These are phyloP conservation scores for Aegilops speltoides DNA, from an alignment of 176 grass and related monocot genomes.

Conservation along the genomic window DNA sequence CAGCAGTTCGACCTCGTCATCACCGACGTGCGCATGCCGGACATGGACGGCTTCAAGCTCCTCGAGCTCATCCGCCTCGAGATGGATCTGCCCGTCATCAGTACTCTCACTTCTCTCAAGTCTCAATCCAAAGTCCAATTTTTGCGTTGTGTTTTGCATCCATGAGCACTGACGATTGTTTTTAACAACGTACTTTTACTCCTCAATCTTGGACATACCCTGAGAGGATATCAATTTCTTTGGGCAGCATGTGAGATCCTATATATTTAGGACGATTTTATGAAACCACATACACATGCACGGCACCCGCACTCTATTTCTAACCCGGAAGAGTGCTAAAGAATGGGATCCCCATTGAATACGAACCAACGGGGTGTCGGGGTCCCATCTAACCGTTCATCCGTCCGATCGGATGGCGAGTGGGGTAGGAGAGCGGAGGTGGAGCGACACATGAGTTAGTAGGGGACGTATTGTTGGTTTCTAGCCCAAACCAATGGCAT, in stretches of 20 bases:
- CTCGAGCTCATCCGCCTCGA: conserved; percentile 20
- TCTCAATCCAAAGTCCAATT: neutral
- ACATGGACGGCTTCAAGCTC: conserved; percentile 71
- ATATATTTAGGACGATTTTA: neutral
- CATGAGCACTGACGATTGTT: neutral
- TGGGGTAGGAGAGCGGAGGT: no score
- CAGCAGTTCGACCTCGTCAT: conserved; percentile 58
- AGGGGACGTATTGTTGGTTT: no score
- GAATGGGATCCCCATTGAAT: neutral
- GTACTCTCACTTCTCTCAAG: conserved; percentile 14
- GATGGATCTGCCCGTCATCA: conserved; percentile 58
- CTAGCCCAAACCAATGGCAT: no score
- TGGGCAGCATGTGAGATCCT: neutral
- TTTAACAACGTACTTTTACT: no score
- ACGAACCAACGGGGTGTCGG: neutral
- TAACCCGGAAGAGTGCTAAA: neutral
- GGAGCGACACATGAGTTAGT: no score
- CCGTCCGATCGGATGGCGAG: neutral
- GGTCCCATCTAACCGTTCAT: neutral
- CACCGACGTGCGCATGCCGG: conserved; percentile 49
- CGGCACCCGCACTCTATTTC: neutral
- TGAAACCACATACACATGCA: neutral
- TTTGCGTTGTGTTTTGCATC: neutral
- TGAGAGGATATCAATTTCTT: neutral
- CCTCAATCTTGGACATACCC: no score